Evolutionary conservation across 1,284 basidiomycete genomes (phyloP), one percentile per base, ranked within the genome.

Genomic region (Apiotrichum laibachii): DNA sequence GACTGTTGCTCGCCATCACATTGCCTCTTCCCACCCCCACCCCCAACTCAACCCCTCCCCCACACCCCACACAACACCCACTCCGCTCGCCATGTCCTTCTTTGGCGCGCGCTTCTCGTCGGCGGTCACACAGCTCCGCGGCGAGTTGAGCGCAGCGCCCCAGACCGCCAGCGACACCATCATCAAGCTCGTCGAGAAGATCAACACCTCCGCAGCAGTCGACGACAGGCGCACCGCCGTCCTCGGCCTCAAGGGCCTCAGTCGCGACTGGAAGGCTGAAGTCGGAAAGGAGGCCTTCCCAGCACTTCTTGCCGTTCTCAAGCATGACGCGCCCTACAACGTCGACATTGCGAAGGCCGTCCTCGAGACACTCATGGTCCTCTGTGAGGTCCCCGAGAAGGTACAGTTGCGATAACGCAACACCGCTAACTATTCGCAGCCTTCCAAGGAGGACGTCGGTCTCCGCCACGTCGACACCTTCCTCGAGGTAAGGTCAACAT

Each of bases 221-320:
- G 88, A 93, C 46, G 95, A 98, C 79, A 84, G 94, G 66, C 85
- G 92, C 53, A 94, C 94, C 19, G 89, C 94, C 0, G 87, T 99
- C 11, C 82, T 97, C 46, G 86, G 92, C 0, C 84, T 99, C 67
- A 98, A 98, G 76, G 93, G 93, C 16, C 85, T 98, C 51, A 83
- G 88, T 50, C 84, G 93, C 56, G 94, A 96, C 78, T 92, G 90
- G 82, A 93, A 90, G 74, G 82, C 85, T 60, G 90, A 95, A 60
- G 88, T 96, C 21, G 92, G 90, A 13, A 82, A 85, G 63, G 82
- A 83, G 53, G 88, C 90, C 1, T 81, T 97, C 16, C 80, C 83
- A 7, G 87, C 89, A 1, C 83, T 96, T 7, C 76, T 95, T 8
- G 86, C 88, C 34, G 88, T 92, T 13, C 81, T 95, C 40, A 82